These are phyloP conservation scores for Gossypium davidsonii DNA, from an alignment of 441 rosid species.

Conservation along the genomic window DNA sequence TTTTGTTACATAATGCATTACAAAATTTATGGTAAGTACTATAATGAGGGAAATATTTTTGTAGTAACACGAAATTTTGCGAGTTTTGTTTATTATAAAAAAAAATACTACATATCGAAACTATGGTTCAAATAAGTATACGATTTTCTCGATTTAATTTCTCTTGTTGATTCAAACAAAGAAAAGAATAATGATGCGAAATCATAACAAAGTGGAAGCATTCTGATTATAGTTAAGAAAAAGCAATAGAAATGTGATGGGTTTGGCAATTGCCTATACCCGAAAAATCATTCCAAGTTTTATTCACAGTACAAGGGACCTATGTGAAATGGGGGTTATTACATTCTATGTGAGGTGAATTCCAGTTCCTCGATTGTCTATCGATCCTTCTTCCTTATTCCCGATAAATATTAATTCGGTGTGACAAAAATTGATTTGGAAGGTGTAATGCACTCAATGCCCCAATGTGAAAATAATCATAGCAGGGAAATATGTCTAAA, in stretches of 20 bases:
- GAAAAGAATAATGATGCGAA: not conserved
- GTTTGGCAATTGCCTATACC: not conserved
- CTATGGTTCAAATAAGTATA: no score
- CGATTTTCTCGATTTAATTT: no score
- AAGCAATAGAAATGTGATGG: not conserved
- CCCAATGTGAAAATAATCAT: not conserved
- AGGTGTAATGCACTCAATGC: not conserved
- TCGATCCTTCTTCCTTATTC: constrained; percentile 19
- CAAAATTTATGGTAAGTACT: no score
- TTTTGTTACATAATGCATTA: no score
- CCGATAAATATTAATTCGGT: not conserved
- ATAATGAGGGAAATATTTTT: no score
- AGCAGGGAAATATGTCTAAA: not conserved
- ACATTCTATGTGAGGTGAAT: constrained; percentile 17
- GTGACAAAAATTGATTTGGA: constrained; percentile 6
- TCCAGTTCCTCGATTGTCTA: constrained; percentile 1
- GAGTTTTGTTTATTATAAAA: no score
- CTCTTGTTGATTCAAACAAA: no score
- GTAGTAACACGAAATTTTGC: no score
- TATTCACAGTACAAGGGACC: not conserved
- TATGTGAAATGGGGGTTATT: constrained; percentile 6
- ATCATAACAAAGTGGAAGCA: not conserved
- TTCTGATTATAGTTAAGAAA: not conserved
- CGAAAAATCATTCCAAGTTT: not conserved
- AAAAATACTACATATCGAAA: no score